Base-by-base conservation (phyloP, 192 early-diverging fungal genomes). In the Coemansia sp. region DNA sequence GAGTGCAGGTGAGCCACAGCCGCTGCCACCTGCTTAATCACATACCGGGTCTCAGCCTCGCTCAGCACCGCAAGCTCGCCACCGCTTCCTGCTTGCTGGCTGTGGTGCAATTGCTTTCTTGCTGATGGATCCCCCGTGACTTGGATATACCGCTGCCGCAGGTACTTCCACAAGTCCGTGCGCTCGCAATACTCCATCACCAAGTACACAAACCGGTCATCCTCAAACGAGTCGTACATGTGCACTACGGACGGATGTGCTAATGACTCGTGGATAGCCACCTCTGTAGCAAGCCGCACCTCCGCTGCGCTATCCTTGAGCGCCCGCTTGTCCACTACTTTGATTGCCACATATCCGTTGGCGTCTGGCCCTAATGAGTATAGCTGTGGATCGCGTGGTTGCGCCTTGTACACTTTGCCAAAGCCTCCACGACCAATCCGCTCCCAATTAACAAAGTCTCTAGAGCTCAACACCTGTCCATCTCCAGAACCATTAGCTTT, bases 171-270 rank as follows among this genome's bases (percentile, higher is more conserved):
- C 6, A 85, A 67, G 42, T 85, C 83, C 7, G 77, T 77, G 54
- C 67, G 52, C 47, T 38, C 48, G 69, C 91, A 91, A 23, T 87
- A 63, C 76, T 92, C 91, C 85, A 89, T 88, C n/a, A 92, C 89
- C 18, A 92, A 61, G 63, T 92, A 92, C 3, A 92, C 91, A 59
- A 85, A 85, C 7, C 77, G 64, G n/a, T 72, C 62, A 69, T 90
- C 87, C 66, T 91, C 89, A 60, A 92, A 92, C 65, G 87, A 90
- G 45, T 87, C 89, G 68, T 81, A 79, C 1, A 92, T 72, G 16
- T 76, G 71, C 6, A 90, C 80, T 9, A 92, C 82, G 7, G 78
- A 70, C 0, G 68, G 72, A 68, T 92, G 89, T 3, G 62, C 67
- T 19, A 90, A 67, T n/a, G 75, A 73, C 69, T 87, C 87, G 72